phyloP scores from a whole-genome alignment of 2,329 filamentous ascomycete species.

The Aspergillus sp. region DNA sequence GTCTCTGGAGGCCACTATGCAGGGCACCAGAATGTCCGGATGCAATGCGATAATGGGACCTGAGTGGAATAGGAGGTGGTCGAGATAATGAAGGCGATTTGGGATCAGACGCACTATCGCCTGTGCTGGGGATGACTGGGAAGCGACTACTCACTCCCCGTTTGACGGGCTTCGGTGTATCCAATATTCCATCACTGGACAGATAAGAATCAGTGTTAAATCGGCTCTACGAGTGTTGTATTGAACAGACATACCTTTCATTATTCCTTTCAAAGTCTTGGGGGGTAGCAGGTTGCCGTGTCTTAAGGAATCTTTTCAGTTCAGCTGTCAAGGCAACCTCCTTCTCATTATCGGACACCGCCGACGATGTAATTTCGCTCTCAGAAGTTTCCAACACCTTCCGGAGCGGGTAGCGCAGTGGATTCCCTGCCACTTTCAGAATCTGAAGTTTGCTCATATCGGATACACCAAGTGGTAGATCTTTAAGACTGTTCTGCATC shows the following conservation, averaged over 20 bases:
- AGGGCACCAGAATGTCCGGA: conserved; percentile 42
- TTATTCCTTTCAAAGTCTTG: conserved; percentile 48
- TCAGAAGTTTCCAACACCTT: conserved; percentile 67
- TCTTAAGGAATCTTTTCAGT: conserved; percentile 59
- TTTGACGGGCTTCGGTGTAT: conserved; percentile 72
- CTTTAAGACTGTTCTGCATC: conserved; percentile 81
- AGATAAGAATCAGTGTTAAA: conserved; percentile 12
- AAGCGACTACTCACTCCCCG: conserved; percentile 57
- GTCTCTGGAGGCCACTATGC: conserved; percentile 57
- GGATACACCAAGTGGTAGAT: conserved; percentile 78
- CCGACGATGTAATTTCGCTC: conserved; percentile 59
- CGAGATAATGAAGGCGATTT: conserved; percentile 67
- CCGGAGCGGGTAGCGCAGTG: conserved; percentile 74
- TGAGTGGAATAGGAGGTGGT: conserved; percentile 74
- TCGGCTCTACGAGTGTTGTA: background rate
- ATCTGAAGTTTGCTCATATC: conserved; percentile 89
- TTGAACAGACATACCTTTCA: conserved; percentile 40
- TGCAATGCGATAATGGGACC: conserved; percentile 71
- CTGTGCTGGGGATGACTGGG: conserved; percentile 53
- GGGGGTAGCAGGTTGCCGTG: conserved; percentile 40
- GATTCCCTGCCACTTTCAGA: conserved; percentile 86
- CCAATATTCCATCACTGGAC: conserved; percentile 68
- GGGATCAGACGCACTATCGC: conserved; percentile 65
- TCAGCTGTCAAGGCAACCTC: conserved; percentile 61
- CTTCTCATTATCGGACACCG: conserved; percentile 59